Evolutionary conservation across 2,329 filamentous ascomycete species (phyloP), one percentile per base, ranked within the genome.

Genomic region (Ceratocystis lukuohia): DNA sequence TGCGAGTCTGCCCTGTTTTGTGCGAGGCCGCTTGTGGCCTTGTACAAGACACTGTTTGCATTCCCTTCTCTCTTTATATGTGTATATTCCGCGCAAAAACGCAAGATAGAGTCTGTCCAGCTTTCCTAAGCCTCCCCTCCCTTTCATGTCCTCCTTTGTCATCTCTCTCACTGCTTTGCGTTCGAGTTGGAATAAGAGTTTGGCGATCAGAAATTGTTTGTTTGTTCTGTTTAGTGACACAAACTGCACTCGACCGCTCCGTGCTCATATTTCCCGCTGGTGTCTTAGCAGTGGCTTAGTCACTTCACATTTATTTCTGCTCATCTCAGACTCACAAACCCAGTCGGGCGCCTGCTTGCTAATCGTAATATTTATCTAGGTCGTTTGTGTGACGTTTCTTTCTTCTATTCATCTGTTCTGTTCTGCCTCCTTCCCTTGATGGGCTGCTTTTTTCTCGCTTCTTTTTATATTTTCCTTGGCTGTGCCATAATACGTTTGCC

Each of bases 401-500:
- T 17, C 44, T 62, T 65, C 6, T 33, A 59, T 59, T 57, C 48
- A 50, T 53, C 45, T 62, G 17, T 46, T 45, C 17, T 59, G 10
- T 17, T 63, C 61, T 46, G 41, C 61, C 48, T 25, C 48, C 22
- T 41, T 41, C 48, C 22, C 48, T 25, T 53, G 48, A 10, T 22
- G 48, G 22, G 25, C n/a, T 65, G 2, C 63, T 33, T 41, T 57
- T n/a, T 45, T 45, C 45, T 59, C 17, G 15, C 22, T 50, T 50
- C 28, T 64, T 25, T 33, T 22, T 61, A 50, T 64, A 12, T 28
- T 33, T 53, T 30, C 33, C 5, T 22, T 50, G 50, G 41, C 61
- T 63, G 61, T 50, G 61, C 61, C 62, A 62, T 66, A 28, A 37
- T 22, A 61, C 57, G 12, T 20, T 20, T 41, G 10, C 20, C 20